Evolutionary conservation across 805 yeast genomes (phyloP).

Genomic region (Kodamaea restingae): DNA sequence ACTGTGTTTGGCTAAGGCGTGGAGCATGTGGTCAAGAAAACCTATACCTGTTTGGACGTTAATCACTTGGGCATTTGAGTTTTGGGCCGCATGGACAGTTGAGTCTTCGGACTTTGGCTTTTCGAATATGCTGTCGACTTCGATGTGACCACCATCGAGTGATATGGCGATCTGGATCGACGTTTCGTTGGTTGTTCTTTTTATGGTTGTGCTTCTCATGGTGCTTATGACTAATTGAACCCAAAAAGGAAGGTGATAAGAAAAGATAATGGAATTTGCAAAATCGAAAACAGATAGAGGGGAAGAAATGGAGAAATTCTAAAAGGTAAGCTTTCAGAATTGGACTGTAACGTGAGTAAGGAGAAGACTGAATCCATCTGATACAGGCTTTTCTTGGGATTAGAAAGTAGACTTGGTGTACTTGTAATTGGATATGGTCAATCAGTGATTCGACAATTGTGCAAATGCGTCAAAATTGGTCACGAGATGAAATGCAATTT

Average conservation of each 20-base stretch:
- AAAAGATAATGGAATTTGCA: neutral
- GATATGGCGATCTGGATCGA: slow-evolving; percentile 81
- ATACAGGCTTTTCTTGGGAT: too few species aligned
- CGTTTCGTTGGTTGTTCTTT: slow-evolving; percentile 86
- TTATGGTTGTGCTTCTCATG: slow-evolving; percentile 42
- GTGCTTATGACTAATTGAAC: neutral
- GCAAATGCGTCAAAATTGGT: too few species aligned
- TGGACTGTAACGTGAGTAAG: too few species aligned
- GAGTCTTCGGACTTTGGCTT: slow-evolving; percentile 15
- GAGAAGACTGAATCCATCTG: too few species aligned
- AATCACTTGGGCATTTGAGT: slow-evolving; percentile 67
- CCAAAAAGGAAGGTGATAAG: neutral
- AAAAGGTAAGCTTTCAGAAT: too few species aligned
- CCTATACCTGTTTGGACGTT: slow-evolving; percentile 89
- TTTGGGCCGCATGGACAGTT: slow-evolving; percentile 60
- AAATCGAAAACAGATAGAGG: neutral
- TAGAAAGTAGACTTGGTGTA: too few species aligned
- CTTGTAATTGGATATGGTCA: too few species aligned
- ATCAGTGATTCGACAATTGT: too few species aligned
- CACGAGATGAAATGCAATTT: too few species aligned
- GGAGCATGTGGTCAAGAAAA: slow-evolving; percentile 94
- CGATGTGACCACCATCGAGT: slow-evolving; percentile 80
- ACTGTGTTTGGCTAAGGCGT: slow-evolving; percentile 92
- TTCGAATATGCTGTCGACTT: slow-evolving; percentile 54
- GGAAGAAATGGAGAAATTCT: too few species aligned